Percentiles rank a stretch among this genome's conserved stretches.
Evolutionary conservation across 2,329 filamentous ascomycete species (phyloP).

Genomic region (Monosporascus sp.): DNA sequence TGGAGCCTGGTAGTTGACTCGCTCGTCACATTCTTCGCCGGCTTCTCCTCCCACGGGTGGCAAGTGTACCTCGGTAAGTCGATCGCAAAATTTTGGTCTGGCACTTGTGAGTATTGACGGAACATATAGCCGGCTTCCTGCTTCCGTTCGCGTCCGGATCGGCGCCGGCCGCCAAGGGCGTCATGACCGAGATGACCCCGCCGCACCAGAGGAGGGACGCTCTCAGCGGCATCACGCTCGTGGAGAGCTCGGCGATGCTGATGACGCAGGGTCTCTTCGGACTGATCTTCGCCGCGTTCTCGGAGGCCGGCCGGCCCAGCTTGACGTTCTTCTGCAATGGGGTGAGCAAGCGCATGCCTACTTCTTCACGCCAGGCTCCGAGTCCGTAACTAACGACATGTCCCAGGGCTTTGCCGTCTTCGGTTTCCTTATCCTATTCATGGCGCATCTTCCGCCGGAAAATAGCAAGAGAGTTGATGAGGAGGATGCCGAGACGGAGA

Average conservation of each 20-base stretch:
- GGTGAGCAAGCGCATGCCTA: constrained; percentile 31
- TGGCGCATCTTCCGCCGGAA: constrained; percentile 39
- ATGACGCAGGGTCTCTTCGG: constrained; percentile 63
- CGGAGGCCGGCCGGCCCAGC: constrained; percentile 53
- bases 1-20: constrained; percentile 64
- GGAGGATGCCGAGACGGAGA: constrained; percentile 7
- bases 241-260: constrained; percentile 64
- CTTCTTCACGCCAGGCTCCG: background rate
- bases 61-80: constrained; percentile 59
- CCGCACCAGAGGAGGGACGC: constrained; percentile 60
- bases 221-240: constrained; percentile 62
- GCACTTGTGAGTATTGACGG: background rate
- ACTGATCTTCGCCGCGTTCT: constrained; percentile 59
- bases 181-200: constrained; percentile 67
- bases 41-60: constrained; percentile 59
- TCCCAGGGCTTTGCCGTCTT: constrained; percentile 49
- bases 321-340: constrained; percentile 66
- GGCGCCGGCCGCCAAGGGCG: constrained; percentile 64
- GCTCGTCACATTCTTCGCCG: constrained; percentile 56
- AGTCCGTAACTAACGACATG: constrained; percentile 6
- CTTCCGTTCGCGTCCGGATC: constrained; percentile 67
- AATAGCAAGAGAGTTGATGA: constrained; percentile 38
- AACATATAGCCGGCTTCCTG: constrained; percentile 49
- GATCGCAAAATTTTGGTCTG: background rate
- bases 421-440: constrained; percentile 40